Base-by-base conservation (phyloP, 306 rosid species). In the Casuarina equisetifolia region DNA sequence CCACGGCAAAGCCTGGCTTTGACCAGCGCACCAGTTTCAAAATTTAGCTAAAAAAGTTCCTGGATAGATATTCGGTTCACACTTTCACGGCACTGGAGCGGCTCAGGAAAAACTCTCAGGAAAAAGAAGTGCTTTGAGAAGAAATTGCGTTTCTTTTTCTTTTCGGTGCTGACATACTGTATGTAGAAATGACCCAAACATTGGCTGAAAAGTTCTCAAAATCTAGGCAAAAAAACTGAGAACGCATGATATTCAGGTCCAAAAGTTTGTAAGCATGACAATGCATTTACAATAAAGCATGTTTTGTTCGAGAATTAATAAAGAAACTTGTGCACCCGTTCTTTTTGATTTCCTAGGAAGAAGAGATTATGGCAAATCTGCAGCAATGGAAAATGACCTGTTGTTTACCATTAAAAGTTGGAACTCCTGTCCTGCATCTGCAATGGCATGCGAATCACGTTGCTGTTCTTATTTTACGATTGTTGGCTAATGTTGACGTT, bases 1-100 rank as follows among this genome's bases (percentile, higher is more conserved):
- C 75, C 90, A 82, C 86, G 46, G 76, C 77, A 70, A 25, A 83
- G 83, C 39, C 88, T 77, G 82, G 75, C 90, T 86, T 92, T 95
- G 97, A 95, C 97, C 92, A 84, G 58, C 74, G 82, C 89, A 72
- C 82, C 73, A 42, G 50, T 77, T 80, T 74, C 43, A 25, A 52
- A 20, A 75, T 78, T 70, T 74, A 72, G 43, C 53, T 76, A 77
- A 59, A 53, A 82, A 45, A 52, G 57, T 79, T 20, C 25, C 62
- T 69, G 76, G 71, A 15, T 25, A 25, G 32, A 25, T 25, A 25
- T 25, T 25, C 32, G 32, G 32, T 25, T 25, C 32, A 25, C 32
- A 25, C 32, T 25, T 25, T 25, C 32, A 25, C 32, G 32, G 32
- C 32, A 25, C 32, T 25, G 32, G 32, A 25, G 32, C 32, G 1